Evolutionary conservation across 176 grass and related monocot genomes (phyloP), one percentile per base, ranked within the genome.

Genomic region (Oryza glaberrima): DNA sequence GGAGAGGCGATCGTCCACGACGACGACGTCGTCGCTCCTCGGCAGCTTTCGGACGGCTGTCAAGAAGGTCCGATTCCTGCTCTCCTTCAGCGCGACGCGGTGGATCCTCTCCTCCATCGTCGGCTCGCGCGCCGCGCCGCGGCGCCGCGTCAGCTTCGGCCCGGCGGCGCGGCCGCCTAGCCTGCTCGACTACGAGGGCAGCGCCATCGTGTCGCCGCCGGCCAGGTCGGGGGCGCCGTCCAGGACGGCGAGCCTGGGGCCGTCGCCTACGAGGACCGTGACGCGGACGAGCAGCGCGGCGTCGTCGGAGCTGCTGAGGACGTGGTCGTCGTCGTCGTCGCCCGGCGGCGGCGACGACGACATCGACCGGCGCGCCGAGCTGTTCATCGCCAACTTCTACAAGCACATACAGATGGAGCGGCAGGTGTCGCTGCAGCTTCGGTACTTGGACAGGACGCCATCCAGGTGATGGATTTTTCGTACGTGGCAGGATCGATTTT

Each of bases 371-470:
- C 93, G 77, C 69, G 94, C 94, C 1, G 94, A 92, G 11, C 60
- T 12, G 47, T 97, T 94, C 82, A 97, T 97, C 45, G 72, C 67
- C 4, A 89, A 81, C 13, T 96, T 96, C 83, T 77, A 92, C 82
- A 47, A 65, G 68, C 94, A 90, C 51, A 86, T 94, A 48, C 77
- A 82, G 70, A 83, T 94, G 90, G 94, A 97, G 70, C 89, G 94
- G 43, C 92, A 97, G 90, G 86, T 97, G 40, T 97, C 94, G 0
- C 88, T 97, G 52, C 76, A 92, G 78, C 88, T 97, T 20, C 85
- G 81, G 0, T 97, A 97, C 45, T 66, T 22, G 49, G 92, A 88
- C 20, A 79, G 83, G 75, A 72, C 79, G 68, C 78, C 83, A 44
- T 43, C 73, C 25, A 66, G 68, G 26, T 72, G 56, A 61, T n/a